Conservation (phyloP, 176 grass and related monocot genomes). For the Elaeis guineensis region DNA sequence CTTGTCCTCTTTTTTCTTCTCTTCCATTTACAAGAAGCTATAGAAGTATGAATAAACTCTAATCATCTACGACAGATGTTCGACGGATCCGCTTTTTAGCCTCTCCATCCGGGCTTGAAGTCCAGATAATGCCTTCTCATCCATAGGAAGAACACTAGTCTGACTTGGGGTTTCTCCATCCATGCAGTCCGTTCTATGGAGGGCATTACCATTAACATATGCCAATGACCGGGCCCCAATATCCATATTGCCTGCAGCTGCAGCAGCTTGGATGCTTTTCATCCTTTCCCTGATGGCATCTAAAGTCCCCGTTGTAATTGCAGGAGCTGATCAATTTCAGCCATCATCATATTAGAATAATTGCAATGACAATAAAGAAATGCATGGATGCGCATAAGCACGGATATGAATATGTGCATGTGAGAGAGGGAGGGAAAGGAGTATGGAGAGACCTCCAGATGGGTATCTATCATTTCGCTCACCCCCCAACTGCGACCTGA, state of each 20-base stretch:
- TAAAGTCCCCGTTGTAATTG: conserved; percentile 41
- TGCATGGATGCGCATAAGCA: no score
- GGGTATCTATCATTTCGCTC: conserved; percentile 52
- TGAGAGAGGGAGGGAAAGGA: conserved; percentile 5
- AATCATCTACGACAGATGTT: conserved; percentile 60
- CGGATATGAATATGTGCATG: neutral
- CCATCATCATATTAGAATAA: no score
- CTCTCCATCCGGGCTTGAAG: conserved; percentile 95
- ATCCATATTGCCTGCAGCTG: conserved; percentile 60
- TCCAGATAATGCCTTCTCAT: conserved; percentile 87
- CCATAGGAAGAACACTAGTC: conserved; percentile 69
- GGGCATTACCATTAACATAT: conserved; percentile 41
- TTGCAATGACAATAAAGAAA: no score
- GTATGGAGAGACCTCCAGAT: conserved; percentile 40
- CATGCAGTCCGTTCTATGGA: conserved; percentile 25
- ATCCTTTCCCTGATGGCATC: conserved; percentile 95
- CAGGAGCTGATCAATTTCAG: neutral
- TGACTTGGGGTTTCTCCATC: conserved; percentile 53
- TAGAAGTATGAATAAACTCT: conserved; percentile 30
- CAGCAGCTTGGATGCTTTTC: conserved; percentile 98
- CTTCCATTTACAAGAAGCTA: conserved; percentile 78
- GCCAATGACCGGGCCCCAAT: conserved; percentile 29
- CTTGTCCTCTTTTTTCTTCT: no score
- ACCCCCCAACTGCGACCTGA: conserved; percentile 36
- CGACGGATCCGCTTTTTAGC: conserved; percentile 78